These are phyloP conservation scores for Inonotus obliquus DNA, from an alignment of 1,284 basidiomycete species.

Conservation along the genomic window DNA sequence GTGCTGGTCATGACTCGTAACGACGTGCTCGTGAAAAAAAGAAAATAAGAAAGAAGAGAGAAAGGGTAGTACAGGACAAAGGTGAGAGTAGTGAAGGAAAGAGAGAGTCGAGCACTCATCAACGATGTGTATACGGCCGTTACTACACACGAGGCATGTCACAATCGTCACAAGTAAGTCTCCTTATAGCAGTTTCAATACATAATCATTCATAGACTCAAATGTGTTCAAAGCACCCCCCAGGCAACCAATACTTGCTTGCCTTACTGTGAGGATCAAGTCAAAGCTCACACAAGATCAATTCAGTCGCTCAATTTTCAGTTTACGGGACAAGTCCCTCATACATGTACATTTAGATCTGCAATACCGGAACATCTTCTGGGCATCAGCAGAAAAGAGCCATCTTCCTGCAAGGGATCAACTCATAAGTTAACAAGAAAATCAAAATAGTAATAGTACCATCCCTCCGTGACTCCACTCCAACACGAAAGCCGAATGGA, in stretches of 20 bases:
- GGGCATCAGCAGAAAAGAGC: not conserved
- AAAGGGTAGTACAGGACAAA: not conserved
- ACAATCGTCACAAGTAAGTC: not conserved
- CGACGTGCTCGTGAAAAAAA: conserved; percentile 26
- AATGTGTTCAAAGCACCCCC: no score
- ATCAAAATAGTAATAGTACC: not conserved
- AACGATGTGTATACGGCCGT: not conserved
- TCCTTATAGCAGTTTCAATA: no score
- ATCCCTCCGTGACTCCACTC: not conserved
- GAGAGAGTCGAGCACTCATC: not conserved
- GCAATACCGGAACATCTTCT: not conserved
- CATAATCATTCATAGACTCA: no score
- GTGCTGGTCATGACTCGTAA: conserved; percentile 57
- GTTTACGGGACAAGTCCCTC: not conserved
- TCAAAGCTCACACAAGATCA: no score
- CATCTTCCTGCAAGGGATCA: not conserved
- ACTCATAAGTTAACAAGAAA: no score
- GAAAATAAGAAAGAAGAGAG: conserved; percentile 28
- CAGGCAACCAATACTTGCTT: no score
- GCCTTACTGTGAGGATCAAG: no score
- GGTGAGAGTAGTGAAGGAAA: not conserved
- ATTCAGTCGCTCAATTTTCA: not conserved
- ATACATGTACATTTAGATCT: not conserved
- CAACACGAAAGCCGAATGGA: not conserved
- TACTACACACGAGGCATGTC: not conserved